A percentile compares a stretch with the other conserved stretches of the same genome.
Evolutionary conservation across 768 basidiomycete species (phyloP).

Genomic region (Boletellus emodensis): DNA sequence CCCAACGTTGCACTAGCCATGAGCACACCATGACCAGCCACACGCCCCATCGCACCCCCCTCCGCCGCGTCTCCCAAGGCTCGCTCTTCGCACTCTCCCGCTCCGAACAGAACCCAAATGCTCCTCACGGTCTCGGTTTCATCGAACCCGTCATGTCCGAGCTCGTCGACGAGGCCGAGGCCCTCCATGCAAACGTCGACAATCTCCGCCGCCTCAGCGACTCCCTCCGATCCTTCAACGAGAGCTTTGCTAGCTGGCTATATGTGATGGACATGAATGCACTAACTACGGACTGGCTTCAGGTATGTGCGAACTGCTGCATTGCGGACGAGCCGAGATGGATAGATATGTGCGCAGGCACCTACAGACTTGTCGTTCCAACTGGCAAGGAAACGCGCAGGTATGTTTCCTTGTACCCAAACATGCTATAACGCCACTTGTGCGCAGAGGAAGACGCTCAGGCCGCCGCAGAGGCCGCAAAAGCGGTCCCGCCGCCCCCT

Average conservation of each 20-base stretch:
- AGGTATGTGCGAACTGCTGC: conserved; percentile 40
- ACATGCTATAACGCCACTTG: not conserved
- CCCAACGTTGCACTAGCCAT: too few relatives aligned
- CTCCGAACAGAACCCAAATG: conserved; percentile 61
- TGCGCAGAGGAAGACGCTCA: conserved; percentile 55
- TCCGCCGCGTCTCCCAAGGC: conserved; percentile 86
- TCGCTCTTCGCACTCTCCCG: conserved; percentile 84
- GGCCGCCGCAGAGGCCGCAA: conserved; percentile 50
- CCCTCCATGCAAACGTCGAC: conserved; percentile 71
- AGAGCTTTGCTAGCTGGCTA: conserved; percentile 87
- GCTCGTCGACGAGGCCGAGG: conserved; percentile 83
- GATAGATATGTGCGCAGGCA: conserved; percentile 37
- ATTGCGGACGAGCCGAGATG: not conserved
- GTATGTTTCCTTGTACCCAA: conserved; percentile 32
- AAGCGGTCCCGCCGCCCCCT: conserved; percentile 35
- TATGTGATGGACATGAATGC: conserved; percentile 95
- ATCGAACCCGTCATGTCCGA: conserved; percentile 81
- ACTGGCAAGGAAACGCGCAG: conserved; percentile 57
- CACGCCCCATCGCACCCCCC: conserved; percentile 68
- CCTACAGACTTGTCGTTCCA: conserved; percentile 58
- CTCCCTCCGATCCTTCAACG: conserved; percentile 83
- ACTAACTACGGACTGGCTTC: conserved; percentile 89
- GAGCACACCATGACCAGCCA: too few relatives aligned
- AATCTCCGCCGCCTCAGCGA: conserved; percentile 67
- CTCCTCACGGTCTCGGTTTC: conserved; percentile 81